These are phyloP conservation scores for Exophiala mesophila DNA, from an alignment of 2,329 filamentous ascomycete genomes.

Conservation along the genomic window DNA sequence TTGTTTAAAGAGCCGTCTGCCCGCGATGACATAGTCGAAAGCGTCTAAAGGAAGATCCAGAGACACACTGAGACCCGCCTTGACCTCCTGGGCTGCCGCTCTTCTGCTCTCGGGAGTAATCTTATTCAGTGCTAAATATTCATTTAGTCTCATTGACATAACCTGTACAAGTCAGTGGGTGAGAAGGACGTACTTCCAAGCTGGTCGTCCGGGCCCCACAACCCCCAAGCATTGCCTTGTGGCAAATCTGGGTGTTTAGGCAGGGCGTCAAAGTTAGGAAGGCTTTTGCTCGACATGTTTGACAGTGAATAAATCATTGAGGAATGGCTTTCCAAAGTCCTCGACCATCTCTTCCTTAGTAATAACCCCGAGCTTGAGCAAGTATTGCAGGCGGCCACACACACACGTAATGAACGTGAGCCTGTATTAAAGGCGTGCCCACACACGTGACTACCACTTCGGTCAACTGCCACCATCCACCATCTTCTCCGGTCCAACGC, in stretches of 20 bases:
- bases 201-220: conserved; percentile 48
- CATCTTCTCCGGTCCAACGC: too few relatives aligned
- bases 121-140: conserved; percentile 45
- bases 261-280: conserved; percentile 5
- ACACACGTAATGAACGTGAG: too few relatives aligned
- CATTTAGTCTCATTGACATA: not conserved
- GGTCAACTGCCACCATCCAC: too few relatives aligned
- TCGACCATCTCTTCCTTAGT: too few relatives aligned
- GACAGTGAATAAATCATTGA: too few relatives aligned
- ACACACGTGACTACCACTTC: too few relatives aligned
- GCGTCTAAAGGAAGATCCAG: conserved; percentile 33
- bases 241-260: conserved; percentile 29
- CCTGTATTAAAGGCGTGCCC: too few relatives aligned
- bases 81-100: conserved; percentile 41
- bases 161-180: not conserved
- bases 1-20: conserved; percentile 23
- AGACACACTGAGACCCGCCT: conserved; percentile 25
- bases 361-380: too few relatives aligned
- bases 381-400: too few relatives aligned
- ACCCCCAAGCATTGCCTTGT: conserved; percentile 51
- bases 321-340: too few relatives aligned
- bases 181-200: conserved; percentile 38
- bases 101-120: conserved; percentile 44
- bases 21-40: conserved; percentile 33
- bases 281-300: too few relatives aligned